phyloP scores from a whole-genome alignment of 768 basidiomycete species.

The Sistotremastrum suecicum region DNA sequence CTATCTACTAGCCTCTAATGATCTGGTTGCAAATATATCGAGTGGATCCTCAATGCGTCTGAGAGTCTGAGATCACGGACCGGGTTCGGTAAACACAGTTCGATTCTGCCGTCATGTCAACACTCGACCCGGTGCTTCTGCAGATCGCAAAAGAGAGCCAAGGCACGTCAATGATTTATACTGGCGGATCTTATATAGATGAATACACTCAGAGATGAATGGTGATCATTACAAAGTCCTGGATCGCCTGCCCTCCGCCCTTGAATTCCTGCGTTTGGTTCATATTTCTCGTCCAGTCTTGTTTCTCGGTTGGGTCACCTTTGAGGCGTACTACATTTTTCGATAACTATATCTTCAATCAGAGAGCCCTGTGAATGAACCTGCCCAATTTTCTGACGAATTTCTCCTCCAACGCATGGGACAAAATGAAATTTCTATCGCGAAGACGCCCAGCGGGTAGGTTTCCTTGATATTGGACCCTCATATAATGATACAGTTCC shows the following conservation, averaged over 20 bases:
- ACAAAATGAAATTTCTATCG: constrained; percentile 45
- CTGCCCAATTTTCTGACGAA: constrained; percentile 47
- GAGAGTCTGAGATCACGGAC: too few species aligned
- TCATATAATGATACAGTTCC: constrained; percentile 5
- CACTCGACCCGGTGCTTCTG: too few species aligned
- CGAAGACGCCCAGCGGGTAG: constrained; percentile 77
- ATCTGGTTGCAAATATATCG: too few species aligned
- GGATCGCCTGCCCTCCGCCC: constrained; percentile 40
- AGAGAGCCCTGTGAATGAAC: constrained; percentile 15
- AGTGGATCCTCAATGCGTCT: too few species aligned
- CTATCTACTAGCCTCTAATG: too few species aligned
- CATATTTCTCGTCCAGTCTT: constrained; percentile 60
- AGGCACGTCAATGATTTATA: too few species aligned
- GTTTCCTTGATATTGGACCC: constrained; percentile 7
- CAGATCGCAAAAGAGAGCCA: too few species aligned
- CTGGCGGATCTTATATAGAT: background rate
- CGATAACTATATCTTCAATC: background rate
- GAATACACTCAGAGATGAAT: constrained; percentile 35
- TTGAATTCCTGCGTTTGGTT: constrained; percentile 57
- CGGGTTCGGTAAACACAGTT: too few species aligned
- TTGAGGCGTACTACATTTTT: background rate
- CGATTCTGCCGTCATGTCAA: too few species aligned
- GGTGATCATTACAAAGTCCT: constrained; percentile 36
- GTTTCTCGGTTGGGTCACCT: constrained; percentile 38
- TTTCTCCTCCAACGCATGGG: constrained; percentile 48